Conservation (phyloP, 2,329 filamentous ascomycete species). For the Peltaster fructicola region DNA sequence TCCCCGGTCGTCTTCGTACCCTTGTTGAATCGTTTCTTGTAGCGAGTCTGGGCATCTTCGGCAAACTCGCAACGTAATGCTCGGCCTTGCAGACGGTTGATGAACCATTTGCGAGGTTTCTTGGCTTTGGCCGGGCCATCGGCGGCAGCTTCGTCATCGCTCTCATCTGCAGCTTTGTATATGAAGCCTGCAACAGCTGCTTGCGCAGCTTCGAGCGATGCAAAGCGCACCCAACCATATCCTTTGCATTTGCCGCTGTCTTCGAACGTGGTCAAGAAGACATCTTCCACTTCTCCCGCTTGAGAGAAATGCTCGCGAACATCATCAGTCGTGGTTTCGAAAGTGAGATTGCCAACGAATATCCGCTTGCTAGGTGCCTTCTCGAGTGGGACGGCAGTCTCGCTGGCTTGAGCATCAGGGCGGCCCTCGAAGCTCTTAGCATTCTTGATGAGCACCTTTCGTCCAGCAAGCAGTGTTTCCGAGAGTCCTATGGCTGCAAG, state of each 20-base stretch:
- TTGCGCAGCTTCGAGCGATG: slow-evolving; percentile 55
- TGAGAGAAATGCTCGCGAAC: slow-evolving; percentile 64
- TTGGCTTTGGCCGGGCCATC: slow-evolving; percentile 31
- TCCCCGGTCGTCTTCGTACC: slow-evolving; percentile 2
- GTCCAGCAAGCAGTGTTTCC: slow-evolving; percentile 61
- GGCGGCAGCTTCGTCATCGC: slow-evolving; percentile 32
- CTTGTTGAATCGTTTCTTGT: slow-evolving; percentile 68
- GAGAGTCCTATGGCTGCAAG: slow-evolving; percentile 67
- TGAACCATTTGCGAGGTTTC: slow-evolving; percentile 51
- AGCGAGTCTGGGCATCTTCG: slow-evolving; percentile 73
- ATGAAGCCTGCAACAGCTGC: slow-evolving; percentile 68
- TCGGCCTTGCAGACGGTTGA: slow-evolving; percentile 67
- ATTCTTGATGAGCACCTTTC: slow-evolving; percentile 84
- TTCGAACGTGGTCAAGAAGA: slow-evolving; percentile 87
- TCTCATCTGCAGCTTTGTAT: slow-evolving; percentile 36
- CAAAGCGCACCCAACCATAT: slow-evolving; percentile 88
- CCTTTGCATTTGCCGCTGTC: slow-evolving; percentile 97
- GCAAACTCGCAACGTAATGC: slow-evolving; percentile 79
- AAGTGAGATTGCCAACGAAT: slow-evolving; percentile 51
- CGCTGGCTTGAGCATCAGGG: slow-evolving; percentile 32
- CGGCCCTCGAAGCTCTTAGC: slow-evolving; percentile 80
- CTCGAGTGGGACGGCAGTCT: slow-evolving; percentile 7
- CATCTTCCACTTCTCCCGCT: slow-evolving; percentile 66
- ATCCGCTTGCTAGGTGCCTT: slow-evolving; percentile 52
- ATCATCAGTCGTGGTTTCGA: slow-evolving; percentile 50